Evolutionary conservation across 2,329 filamentous ascomycete genomes (phyloP).

Genomic region (Fusarium torreyae): DNA sequence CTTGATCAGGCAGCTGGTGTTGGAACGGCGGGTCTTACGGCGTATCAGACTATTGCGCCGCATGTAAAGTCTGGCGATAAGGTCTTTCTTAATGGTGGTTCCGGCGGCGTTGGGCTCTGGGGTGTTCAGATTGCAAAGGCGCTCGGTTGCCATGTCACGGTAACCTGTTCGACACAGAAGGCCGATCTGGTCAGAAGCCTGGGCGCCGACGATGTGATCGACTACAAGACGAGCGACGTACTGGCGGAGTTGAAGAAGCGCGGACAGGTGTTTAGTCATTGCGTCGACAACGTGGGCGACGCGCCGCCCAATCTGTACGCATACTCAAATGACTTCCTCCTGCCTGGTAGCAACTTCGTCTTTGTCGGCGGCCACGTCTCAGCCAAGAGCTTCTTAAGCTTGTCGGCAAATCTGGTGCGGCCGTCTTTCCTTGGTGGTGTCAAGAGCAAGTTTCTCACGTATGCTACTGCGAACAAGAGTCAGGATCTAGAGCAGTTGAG

Average conservation of each 20-base stretch:
- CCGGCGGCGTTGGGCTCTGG: constrained; percentile 73
- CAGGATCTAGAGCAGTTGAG: constrained; percentile 66
- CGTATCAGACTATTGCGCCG: constrained; percentile 64
- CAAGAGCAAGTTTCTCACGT: constrained; percentile 60
- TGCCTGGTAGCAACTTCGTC: constrained; percentile 64
- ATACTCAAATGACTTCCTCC: constrained; percentile 65
- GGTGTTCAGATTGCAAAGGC: constrained; percentile 76
- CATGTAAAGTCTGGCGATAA: constrained; percentile 66
- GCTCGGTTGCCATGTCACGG: constrained; percentile 72
- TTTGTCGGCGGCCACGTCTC: constrained; percentile 63
- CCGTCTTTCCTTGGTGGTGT: constrained; percentile 58
- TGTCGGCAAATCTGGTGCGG: constrained; percentile 48
- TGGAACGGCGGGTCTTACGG: constrained; percentile 63
- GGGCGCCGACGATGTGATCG: constrained; percentile 76
- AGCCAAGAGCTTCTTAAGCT: constrained; percentile 41
- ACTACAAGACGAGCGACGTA: constrained; percentile 70
- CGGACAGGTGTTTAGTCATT: constrained; percentile 64
- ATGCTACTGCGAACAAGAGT: constrained; percentile 58
- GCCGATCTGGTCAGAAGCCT: constrained; percentile 69
- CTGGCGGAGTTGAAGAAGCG: constrained; percentile 61
- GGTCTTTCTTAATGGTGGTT: constrained; percentile 77
- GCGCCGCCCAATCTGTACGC: constrained; percentile 67
- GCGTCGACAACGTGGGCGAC: constrained; percentile 73
- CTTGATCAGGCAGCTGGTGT: constrained; percentile 60
- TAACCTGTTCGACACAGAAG: constrained; percentile 73